A percentile compares a stretch with the other conserved stretches of the same genome.
Evolutionary conservation across 345 rosid genomes (phyloP).

Genomic region (Sisymbrium altissimum): DNA sequence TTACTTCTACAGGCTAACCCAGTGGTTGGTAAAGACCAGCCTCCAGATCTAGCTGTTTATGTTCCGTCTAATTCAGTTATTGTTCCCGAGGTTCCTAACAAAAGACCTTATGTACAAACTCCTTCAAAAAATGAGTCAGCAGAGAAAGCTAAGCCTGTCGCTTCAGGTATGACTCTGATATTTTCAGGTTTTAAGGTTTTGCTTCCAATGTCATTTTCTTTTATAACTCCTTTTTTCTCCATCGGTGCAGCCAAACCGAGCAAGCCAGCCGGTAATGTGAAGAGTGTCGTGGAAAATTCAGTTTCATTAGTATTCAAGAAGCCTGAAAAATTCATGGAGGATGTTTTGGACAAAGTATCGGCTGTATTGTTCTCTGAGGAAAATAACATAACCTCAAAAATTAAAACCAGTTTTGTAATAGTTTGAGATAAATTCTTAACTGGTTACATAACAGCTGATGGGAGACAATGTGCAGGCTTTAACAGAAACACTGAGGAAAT

Average conservation of each 20-base stretch:
- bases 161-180: constrained; percentile 40
- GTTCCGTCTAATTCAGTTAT: constrained; percentile 61
- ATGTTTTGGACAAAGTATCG: constrained; percentile 58
- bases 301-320: constrained; percentile 36
- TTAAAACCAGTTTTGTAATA: neutral
- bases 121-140: constrained; percentile 32
- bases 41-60: constrained; percentile 80
- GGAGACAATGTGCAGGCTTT: constrained; percentile 40
- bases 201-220: neutral
- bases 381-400: neutral
- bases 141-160: constrained; percentile 40
- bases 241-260: constrained; percentile 48
- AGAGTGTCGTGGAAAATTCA: constrained; percentile 40
- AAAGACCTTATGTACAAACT: constrained; percentile 33
- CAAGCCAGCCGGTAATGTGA: constrained; percentile 37
- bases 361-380: constrained; percentile 59
- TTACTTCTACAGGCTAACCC: constrained; percentile 62
- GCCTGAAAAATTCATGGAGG: constrained; percentile 61
- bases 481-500: constrained; percentile 47
- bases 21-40: constrained; percentile 83
- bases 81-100: constrained; percentile 49
- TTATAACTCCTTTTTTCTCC: neutral
- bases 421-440: neutral
- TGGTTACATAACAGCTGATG: constrained; percentile 39
- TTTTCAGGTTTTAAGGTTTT: neutral